Conservation (phyloP, 2,329 filamentous ascomycete genomes). For the Penicillium sp. region DNA sequence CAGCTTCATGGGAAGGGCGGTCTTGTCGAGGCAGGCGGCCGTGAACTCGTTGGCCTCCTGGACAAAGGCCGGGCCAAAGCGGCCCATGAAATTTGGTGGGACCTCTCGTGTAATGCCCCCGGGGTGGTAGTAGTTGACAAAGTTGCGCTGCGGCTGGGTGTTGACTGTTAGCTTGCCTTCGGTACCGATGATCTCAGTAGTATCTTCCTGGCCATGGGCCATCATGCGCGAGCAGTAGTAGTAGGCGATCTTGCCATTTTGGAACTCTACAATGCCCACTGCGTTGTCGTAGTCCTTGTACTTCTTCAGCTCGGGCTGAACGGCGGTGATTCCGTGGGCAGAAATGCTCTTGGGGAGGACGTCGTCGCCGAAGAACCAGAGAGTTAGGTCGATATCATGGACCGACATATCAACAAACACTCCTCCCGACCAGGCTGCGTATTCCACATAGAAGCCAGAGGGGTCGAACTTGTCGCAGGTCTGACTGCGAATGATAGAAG, state of each 20-base stretch:
- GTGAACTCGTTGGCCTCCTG: constrained; percentile 63
- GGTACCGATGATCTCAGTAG: constrained; percentile 65
- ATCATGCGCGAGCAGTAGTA: constrained; percentile 64
- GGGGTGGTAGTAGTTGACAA: constrained; percentile 56
- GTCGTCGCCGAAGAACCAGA: constrained; percentile 61
- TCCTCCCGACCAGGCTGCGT: constrained; percentile 62
- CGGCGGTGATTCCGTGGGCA: constrained; percentile 57
- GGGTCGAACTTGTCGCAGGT: constrained; percentile 65
- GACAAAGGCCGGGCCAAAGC: constrained; percentile 63
- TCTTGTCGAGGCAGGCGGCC: constrained; percentile 56
- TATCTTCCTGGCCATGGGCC: constrained; percentile 63
- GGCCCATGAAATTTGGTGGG: constrained; percentile 60
- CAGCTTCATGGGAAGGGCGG: constrained; percentile 55
- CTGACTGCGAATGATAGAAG: constrained; percentile 60
- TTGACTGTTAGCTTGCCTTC: constrained; percentile 63
- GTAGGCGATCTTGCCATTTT: constrained; percentile 60
- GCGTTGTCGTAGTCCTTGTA: constrained; percentile 61
- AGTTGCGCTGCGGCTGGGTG: constrained; percentile 53
- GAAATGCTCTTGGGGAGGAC: constrained; percentile 54
- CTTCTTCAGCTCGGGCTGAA: constrained; percentile 56
- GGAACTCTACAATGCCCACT: constrained; percentile 64
- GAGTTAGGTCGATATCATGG: constrained; percentile 64
- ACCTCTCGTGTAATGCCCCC: constrained; percentile 58
- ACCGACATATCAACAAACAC: constrained; percentile 69
- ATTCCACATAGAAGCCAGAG: constrained; percentile 63